These are phyloP conservation scores for Fusarium luffae DNA, from an alignment of 2,329 filamentous ascomycete genomes.

Conservation along the genomic window DNA sequence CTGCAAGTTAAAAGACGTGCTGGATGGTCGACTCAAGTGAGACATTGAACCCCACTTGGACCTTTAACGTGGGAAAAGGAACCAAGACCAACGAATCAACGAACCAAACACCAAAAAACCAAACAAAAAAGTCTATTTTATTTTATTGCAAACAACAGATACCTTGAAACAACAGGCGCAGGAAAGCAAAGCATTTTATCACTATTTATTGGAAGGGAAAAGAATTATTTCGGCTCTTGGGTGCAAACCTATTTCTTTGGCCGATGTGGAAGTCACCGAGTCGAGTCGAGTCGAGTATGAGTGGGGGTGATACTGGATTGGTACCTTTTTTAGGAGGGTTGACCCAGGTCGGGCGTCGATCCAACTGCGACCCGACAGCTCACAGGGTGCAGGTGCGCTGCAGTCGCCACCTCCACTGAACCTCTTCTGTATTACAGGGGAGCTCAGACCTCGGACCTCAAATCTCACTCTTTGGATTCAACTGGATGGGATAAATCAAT, in stretches of 20 bases:
- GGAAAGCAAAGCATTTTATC: slow-evolving; percentile 11
- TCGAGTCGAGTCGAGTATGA: not conserved
- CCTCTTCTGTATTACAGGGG: not conserved
- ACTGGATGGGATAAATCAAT: slow-evolving; percentile 1
- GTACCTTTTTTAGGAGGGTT: slow-evolving; percentile 27
- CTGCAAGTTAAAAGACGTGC: slow-evolving; percentile 23
- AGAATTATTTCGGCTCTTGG: slow-evolving; percentile 41
- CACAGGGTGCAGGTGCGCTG: not conserved
- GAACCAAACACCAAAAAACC: slow-evolving; percentile 22
- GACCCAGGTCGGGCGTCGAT: slow-evolving; percentile 13
- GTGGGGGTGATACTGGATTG: not conserved
- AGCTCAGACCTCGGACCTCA: slow-evolving; percentile 3
- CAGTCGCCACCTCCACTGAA: slow-evolving; percentile 18
- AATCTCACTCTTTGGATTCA: slow-evolving; percentile 1
- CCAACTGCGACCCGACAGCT: slow-evolving; percentile 5
- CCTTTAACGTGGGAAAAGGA: slow-evolving; percentile 3
- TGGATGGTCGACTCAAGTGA: slow-evolving; percentile 28
- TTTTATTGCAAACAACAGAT: slow-evolving; percentile 14
- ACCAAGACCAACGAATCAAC: slow-evolving; percentile 24
- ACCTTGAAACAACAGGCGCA: slow-evolving; percentile 31
- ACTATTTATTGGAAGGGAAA: slow-evolving; percentile 30
- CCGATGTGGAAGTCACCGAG: slow-evolving; percentile 7
- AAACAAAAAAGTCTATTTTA: slow-evolving; percentile 28
- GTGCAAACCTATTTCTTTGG: slow-evolving; percentile 43
- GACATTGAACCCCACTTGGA: slow-evolving; percentile 32